Evolutionary conservation across 2,329 filamentous ascomycete species (phyloP).

Genomic region (Colletotrichum sp.): DNA sequence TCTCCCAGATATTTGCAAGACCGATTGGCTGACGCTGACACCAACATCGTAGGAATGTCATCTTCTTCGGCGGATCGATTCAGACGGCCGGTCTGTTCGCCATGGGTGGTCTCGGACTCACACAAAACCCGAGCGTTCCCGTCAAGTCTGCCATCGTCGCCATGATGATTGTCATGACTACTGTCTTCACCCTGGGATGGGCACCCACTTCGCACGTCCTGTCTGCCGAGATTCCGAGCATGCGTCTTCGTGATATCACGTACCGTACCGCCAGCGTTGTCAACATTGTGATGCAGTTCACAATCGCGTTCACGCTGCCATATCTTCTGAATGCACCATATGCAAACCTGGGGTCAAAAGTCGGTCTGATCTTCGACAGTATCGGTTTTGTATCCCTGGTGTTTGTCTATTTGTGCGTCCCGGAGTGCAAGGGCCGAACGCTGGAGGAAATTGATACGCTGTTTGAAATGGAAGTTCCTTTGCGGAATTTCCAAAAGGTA

Average conservation of each 20-base stretch:
- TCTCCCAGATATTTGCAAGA: background rate
- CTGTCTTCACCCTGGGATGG: constrained; percentile 36
- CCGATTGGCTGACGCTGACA: background rate
- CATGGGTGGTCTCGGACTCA: background rate
- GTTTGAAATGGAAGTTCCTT: background rate
- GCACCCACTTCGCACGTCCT: constrained; percentile 38
- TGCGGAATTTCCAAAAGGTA: background rate
- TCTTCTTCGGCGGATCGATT: constrained; percentile 2
- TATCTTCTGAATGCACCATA: constrained; percentile 39
- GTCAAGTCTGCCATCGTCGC: constrained; percentile 33
- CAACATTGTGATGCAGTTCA: constrained; percentile 27
- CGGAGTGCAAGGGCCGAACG: constrained; percentile 64
- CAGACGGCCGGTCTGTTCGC: background rate
- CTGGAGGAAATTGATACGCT: constrained; percentile 73
- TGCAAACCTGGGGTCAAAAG: constrained; percentile 31
- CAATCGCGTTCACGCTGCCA: constrained; percentile 38
- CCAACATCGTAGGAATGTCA: background rate
- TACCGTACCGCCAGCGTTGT: background rate
- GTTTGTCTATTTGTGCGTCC: constrained; percentile 32
- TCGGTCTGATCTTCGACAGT: constrained; percentile 8
- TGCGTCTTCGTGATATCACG: constrained; percentile 33
- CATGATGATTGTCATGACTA: constrained; percentile 32
- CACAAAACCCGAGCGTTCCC: constrained; percentile 10
- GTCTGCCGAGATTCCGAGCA: constrained; percentile 35
- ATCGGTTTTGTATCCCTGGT: background rate